phyloP scores from a whole-genome alignment of 257 asterid genomes.

The Jacaranda copaia region DNA sequence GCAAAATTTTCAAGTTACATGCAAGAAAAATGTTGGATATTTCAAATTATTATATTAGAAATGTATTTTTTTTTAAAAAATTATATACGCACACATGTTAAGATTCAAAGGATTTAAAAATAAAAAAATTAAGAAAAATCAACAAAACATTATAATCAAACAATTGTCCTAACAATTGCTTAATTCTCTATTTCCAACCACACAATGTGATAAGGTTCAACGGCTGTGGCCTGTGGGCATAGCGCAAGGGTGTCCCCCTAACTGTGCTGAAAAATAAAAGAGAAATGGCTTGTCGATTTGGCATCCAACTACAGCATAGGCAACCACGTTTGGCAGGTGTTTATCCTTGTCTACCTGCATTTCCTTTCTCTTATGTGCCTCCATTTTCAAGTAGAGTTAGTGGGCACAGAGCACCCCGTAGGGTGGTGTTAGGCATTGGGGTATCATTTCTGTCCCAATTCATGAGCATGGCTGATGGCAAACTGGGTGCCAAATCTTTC shows the following conservation, averaged over 20 bases:
- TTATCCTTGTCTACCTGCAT: slow-evolving; percentile 36
- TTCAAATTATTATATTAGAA: no score
- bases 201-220: not conserved
- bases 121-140: not conserved
- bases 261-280: slow-evolving; percentile 5
- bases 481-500: slow-evolving; percentile 63
- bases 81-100: no score
- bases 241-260: not conserved
- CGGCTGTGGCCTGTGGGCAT: not conserved
- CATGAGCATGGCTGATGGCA: slow-evolving; percentile 57
- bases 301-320: slow-evolving; percentile 47
- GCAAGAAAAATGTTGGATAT: no score
- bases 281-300: slow-evolving; percentile 53
- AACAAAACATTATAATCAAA: no score
- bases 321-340: slow-evolving; percentile 46
- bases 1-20: no score
- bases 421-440: slow-evolving; percentile 67
- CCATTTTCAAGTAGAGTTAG: slow-evolving; percentile 40
- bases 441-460: slow-evolving; percentile 72
- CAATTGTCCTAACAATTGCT: no score
- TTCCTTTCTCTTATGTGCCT: slow-evolving; percentile 39
- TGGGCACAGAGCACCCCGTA: slow-evolving; percentile 56
- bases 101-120: no score
- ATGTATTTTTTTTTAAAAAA: no score
- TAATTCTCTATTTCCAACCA: not conserved